These are phyloP conservation scores for Blastobotrys aristatus DNA, from an alignment of 1,139 yeast genomes.

Conservation along the genomic window DNA sequence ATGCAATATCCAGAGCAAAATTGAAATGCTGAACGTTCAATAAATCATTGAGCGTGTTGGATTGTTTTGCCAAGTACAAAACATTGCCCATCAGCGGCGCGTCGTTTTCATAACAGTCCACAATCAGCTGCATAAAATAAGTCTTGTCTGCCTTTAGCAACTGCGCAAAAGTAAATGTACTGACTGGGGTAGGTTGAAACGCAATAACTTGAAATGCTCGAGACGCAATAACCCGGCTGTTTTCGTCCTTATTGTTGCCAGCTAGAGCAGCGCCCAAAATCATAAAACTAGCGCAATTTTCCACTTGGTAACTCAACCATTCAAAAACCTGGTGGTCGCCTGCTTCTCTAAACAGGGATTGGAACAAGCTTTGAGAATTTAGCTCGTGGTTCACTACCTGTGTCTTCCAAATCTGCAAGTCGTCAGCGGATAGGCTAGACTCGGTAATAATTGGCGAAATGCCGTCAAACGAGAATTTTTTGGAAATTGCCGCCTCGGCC, in stretches of 20 bases:
- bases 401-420: conserved; percentile 1
- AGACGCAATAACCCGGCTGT: neutral
- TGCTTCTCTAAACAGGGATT: neutral
- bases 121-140: conserved; percentile 22
- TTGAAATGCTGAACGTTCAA: conserved; percentile 24
- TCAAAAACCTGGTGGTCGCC: conserved; percentile 4
- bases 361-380: neutral
- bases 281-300: neutral
- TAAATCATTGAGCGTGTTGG: conserved; percentile 26
- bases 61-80: conserved; percentile 26
- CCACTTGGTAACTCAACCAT: neutral
- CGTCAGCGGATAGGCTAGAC: neutral
- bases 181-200: conserved; percentile 17
- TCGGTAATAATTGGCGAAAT: neutral
- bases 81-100: conserved; percentile 23
- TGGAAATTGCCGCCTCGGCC: conserved; percentile 2
- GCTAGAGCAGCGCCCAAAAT: neutral
- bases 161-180: conserved; percentile 26
- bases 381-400: conserved; percentile 1
- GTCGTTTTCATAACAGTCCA: conserved; percentile 26
- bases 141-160: conserved; percentile 23
- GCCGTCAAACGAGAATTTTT: neutral
- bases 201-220: conserved; percentile 12
- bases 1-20: conserved; percentile 34
- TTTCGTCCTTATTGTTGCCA: neutral